A percentile compares a stretch with the other conserved stretches of the same genome.
phyloP scores from a whole-genome alignment of 495 filamentous ascomycete species.

The Neurospora sp. region DNA sequence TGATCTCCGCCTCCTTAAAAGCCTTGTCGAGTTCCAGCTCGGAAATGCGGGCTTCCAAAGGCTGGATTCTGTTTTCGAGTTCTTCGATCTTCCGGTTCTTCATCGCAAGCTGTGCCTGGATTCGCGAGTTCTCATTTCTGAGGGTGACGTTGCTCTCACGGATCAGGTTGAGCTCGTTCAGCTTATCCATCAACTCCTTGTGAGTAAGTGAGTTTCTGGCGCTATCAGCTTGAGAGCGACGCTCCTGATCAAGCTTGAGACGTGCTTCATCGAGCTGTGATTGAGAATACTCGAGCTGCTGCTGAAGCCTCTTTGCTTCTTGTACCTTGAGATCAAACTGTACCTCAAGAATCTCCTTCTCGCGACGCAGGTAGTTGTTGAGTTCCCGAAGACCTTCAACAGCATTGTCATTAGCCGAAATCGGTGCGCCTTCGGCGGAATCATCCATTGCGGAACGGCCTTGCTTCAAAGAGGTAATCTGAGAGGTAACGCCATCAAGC shows the following conservation, averaged over 20 bases:
- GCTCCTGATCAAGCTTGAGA: conserved; percentile 80
- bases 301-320: conserved; percentile 75
- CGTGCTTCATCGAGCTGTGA: conserved; percentile 77
- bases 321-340: conserved; percentile 82
- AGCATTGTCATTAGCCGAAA: conserved; percentile 36
- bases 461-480: conserved; percentile 68
- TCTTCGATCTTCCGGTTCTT: conserved; percentile 65
- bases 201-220: conserved; percentile 61
- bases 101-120: conserved; percentile 60
- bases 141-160: conserved; percentile 86
- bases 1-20: conserved; percentile 75
- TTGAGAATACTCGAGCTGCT: conserved; percentile 80
- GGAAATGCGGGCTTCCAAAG: conserved; percentile 63
- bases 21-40: conserved; percentile 72
- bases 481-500: conserved; percentile 67
- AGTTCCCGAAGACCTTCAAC: conserved; percentile 75
- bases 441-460: conserved; percentile 50
- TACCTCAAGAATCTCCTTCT: conserved; percentile 96
- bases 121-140: conserved; percentile 72
- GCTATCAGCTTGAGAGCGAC: conserved; percentile 62
- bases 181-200: conserved; percentile 81
- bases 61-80: conserved; percentile 65
- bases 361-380: conserved; percentile 80
- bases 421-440: conserved; percentile 24
- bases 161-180: conserved; percentile 90